Conservation (phyloP, 257 asterid species). For the Cruciata laevipes region DNA sequence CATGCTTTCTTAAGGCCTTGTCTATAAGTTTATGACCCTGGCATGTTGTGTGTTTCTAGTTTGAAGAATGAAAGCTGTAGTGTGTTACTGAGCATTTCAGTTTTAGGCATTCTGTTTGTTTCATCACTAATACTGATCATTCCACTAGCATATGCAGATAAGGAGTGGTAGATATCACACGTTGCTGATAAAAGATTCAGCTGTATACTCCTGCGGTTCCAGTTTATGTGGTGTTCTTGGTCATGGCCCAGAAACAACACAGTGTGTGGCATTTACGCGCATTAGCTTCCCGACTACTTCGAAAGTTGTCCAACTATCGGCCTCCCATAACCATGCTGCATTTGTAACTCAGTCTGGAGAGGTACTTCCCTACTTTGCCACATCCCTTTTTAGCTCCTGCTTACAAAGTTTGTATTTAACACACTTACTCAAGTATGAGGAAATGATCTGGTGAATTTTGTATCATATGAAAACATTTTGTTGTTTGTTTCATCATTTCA, state of each 20-base stretch:
- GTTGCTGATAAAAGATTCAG: constrained; percentile 53
- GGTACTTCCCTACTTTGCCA: constrained; percentile 32
- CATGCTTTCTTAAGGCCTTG: not conserved
- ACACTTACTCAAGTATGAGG: not conserved
- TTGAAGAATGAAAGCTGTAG: constrained; percentile 1
- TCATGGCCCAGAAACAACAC: constrained; percentile 77
- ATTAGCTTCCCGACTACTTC: constrained; percentile 51
- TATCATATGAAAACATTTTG: not conserved
- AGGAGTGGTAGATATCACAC: constrained; percentile 82
- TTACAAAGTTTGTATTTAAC: not conserved
- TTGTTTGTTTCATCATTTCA: too few relatives aligned
- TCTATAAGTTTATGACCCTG: not conserved
- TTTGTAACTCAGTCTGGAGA: constrained; percentile 67
- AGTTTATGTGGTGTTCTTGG: constrained; percentile 90
- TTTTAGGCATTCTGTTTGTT: not conserved
- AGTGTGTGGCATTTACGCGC: constrained; percentile 58
- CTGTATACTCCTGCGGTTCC: constrained; percentile 78
- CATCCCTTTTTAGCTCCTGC: not conserved
- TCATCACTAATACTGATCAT: constrained; percentile 20
- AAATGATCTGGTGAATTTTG: not conserved
- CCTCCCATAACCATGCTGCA: constrained; percentile 85
- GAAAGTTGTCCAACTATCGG: constrained; percentile 66
- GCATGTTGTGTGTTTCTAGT: not conserved
- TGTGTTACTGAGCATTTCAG: not conserved
- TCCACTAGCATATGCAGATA: constrained; percentile 69